Percentiles rank a stretch among this genome's conserved stretches.
Conservation (phyloP, 2,329 filamentous ascomycete genomes). For the Falciphora oryzae region DNA sequence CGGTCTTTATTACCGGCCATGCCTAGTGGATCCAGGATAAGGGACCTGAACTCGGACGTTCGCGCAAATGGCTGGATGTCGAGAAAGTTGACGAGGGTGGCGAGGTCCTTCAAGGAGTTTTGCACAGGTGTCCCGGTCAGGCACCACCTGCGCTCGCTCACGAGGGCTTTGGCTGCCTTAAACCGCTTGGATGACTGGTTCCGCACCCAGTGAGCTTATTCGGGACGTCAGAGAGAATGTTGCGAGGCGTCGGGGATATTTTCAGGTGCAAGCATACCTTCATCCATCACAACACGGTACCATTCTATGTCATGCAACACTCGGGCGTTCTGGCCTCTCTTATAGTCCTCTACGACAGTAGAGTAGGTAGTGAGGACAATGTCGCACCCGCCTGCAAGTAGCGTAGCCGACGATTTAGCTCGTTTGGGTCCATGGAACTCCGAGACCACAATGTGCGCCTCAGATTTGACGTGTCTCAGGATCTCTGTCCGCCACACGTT, state of each 20-base stretch:
- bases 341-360: not conserved
- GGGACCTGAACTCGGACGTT: constrained; percentile 34
- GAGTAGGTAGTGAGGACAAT: not conserved
- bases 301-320: not conserved
- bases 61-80: constrained; percentile 34
- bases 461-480: not conserved
- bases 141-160: constrained; percentile 36
- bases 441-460: not conserved
- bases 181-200: not conserved
- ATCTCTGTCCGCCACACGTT: constrained; percentile 1
- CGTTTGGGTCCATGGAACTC: constrained; percentile 1
- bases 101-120: constrained; percentile 46
- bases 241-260: not conserved
- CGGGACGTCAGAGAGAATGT: too few species aligned
- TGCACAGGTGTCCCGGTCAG: constrained; percentile 49
- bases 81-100: constrained; percentile 44
- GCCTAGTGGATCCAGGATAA: constrained; percentile 33
- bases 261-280: not conserved
- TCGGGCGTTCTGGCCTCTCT: not conserved
- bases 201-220: not conserved
- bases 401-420: not conserved
- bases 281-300: not conserved
- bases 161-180: constrained; percentile 4
- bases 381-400: not conserved
- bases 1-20: constrained; percentile 18